These are phyloP conservation scores for Cutaneotrichosporon arboriforme DNA, from an alignment of 1,284 basidiomycete species.

Conservation along the genomic window DNA sequence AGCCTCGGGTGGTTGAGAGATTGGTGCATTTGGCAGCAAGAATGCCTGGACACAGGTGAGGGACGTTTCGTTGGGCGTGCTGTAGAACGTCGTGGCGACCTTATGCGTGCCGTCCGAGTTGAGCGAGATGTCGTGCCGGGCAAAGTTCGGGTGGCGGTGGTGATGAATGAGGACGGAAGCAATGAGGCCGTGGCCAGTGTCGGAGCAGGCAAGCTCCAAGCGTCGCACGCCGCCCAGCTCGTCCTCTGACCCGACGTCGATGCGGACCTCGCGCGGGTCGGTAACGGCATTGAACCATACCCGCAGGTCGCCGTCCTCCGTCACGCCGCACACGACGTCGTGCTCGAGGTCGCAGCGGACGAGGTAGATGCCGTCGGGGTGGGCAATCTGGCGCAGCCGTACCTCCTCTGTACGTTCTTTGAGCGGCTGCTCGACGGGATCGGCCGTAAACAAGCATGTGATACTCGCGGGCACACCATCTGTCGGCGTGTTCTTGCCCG, in stretches of 20 bases:
- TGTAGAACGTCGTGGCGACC: conserved; percentile 14
- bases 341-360: conserved; percentile 27
- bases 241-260: conserved; percentile 32
- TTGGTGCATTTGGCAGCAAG: conserved; percentile 19
- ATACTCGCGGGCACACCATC: conserved; percentile 25
- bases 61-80: conserved; percentile 15
- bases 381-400: conserved; percentile 25
- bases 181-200: not conserved
- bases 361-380: conserved; percentile 33
- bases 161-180: conserved; percentile 32
- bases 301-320: conserved; percentile 37
- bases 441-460: conserved; percentile 36
- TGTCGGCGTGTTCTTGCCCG: conserved; percentile 26
- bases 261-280: conserved; percentile 19
- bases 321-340: conserved; percentile 36
- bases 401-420: conserved; percentile 32
- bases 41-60: conserved; percentile 17
- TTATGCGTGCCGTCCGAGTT: not conserved
- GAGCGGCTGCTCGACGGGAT: conserved; percentile 18
- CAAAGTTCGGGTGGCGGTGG: conserved; percentile 20
- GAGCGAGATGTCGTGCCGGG: conserved; percentile 28
- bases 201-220: conserved; percentile 21
- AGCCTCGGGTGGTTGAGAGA: conserved; percentile 14
- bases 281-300: conserved; percentile 27
- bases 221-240: conserved; percentile 23